Base-by-base conservation (phyloP, 2,329 filamentous ascomycete genomes). In the Huntiella omanensis region DNA sequence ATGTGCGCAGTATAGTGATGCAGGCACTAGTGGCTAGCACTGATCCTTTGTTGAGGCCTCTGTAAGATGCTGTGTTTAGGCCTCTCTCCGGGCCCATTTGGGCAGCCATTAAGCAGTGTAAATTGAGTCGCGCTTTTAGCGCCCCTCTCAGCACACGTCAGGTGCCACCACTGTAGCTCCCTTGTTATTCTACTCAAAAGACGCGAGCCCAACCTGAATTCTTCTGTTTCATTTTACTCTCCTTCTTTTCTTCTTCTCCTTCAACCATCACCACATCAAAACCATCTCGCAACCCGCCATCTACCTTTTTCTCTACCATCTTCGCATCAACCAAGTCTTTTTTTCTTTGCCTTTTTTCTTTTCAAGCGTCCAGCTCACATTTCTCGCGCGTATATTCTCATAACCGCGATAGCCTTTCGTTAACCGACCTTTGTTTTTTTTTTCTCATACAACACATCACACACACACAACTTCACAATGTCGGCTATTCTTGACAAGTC, bases 401-500 rank as follows among this genome's bases (percentile, higher is more conserved):
- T 22, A 16, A 34, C 36, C 37, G 39, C 43, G 40, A 33, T 32
- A 46, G 17, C 39, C 34, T 16, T 8, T 37, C 16, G 11, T 28
- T 33, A 38, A 15, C 40, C 40, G 32, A 15, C 33, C 17, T 8
- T 16, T 34, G 19, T 43, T 40, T 47, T 45, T 43, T 19, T 45
- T 34, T 7, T 12, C 33, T 43, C 39, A 45, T 45, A 50, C 49
- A 49, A 39, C 44, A 50, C 39, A n/a, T n/a, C n/a, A n/a, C 36
- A 45, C 45, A 49, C 28, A 33, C 39, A 51, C 40, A 47, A 49
- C 33, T 58, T 58, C 64, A 80, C 56, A 55, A 93, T 94, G 86
- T 84, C 85, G 70, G 80, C 77, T 69, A 95, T 95, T 70, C 82
- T 98, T 60, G 86, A 95, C 64, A 80, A 92, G 70, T 87, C 86